Evolutionary conservation across 805 yeast species (phyloP).

Genomic region (Ogataea minuta): DNA sequence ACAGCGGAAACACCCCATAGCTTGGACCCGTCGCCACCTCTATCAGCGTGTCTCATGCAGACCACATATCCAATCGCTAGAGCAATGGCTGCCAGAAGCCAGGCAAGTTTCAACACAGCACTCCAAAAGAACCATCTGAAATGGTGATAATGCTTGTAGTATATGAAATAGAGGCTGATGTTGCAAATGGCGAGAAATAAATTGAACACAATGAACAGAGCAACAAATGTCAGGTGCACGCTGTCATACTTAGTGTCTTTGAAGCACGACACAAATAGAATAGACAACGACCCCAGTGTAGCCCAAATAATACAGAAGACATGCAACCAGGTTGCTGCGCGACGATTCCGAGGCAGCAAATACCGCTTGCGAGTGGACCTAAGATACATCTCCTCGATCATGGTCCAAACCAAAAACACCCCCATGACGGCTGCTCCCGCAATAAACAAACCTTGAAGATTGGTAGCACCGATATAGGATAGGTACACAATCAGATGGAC

Average conservation of each 20-base stretch:
- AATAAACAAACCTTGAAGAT: slow-evolving; percentile 80
- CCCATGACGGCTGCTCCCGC: slow-evolving; percentile 78
- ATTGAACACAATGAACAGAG: slow-evolving; percentile 64
- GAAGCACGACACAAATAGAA: slow-evolving; percentile 71
- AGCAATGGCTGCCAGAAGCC: slow-evolving; percentile 65
- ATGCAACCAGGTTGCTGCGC: slow-evolving; percentile 23
- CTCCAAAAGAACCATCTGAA: slow-evolving; percentile 39
- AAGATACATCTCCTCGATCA: slow-evolving; percentile 60
- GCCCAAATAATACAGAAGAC: slow-evolving; percentile 24
- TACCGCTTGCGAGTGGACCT: slow-evolving; percentile 48
- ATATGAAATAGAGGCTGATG: slow-evolving; percentile 42
- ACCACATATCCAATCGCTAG: slow-evolving; percentile 70
- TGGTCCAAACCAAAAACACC: slow-evolving; percentile 61
- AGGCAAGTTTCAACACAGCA: slow-evolving; percentile 52
- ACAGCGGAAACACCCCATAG: slow-evolving; percentile 53
- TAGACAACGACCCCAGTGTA: slow-evolving; percentile 56
- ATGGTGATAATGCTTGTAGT: slow-evolving; percentile 24
- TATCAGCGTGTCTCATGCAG: slow-evolving; percentile 20
- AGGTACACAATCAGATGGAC: slow-evolving; percentile 52
- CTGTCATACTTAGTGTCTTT: slow-evolving; percentile 55
- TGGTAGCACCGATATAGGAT: slow-evolving; percentile 86
- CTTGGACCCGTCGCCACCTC: slow-evolving; percentile 29
- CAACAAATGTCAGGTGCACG: slow-evolving; percentile 69
- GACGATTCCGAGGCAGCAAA: slow-evolving; percentile 46
- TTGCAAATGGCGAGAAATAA: slow-evolving; percentile 51